Evolutionary conservation across 2,329 filamentous ascomycete species (phyloP), one percentile per base, ranked within the genome.

Genomic region (Phoma sp.): DNA sequence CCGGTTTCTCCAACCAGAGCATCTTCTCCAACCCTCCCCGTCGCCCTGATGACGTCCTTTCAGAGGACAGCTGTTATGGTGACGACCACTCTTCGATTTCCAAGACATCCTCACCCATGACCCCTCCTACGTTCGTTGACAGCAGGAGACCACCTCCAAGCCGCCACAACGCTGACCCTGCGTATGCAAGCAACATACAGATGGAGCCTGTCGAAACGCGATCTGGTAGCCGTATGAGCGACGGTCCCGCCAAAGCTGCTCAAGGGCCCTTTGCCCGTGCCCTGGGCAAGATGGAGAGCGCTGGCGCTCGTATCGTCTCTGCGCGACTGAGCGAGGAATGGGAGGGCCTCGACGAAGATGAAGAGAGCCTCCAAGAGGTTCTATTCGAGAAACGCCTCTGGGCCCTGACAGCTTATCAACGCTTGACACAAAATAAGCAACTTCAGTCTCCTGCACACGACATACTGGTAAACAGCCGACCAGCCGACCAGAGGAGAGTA

Each of bases 371-470:
- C 21, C 64, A 65, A 37, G 67, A 69, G 37, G 60, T 69, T 40
- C 31, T 65, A 33, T 69, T 69, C 25, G 67, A 69, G 44, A 67
- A 69, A 41, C 58, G 67, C n/a, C 60, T 69, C 3, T 69, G 67
- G 67, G 65, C 65, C 21, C 29, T 69, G 29, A 65, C 63, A 10
- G 67, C 65, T 1, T 69, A 68, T 36, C 65, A 66, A 37, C 65
- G 67, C 32, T 48, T 69, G 25, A 69, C 67, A 8, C 65, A 69
- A 37, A 64, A 68, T 38, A 69, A 69, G 41, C 64, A 66, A 4
- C 45, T 69, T 2, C 67, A 68, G 33, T 67, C 64, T 12, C 67
- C 67, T 12, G 61, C 64, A 21, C 67, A 69, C 38, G 67, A 69
- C 15, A 4, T 67, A 31, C 58, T 69, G 9, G 61, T 50, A 40